phyloP scores from a whole-genome alignment of 202 grass and related monocot species.

The Panicum virgatum region DNA sequence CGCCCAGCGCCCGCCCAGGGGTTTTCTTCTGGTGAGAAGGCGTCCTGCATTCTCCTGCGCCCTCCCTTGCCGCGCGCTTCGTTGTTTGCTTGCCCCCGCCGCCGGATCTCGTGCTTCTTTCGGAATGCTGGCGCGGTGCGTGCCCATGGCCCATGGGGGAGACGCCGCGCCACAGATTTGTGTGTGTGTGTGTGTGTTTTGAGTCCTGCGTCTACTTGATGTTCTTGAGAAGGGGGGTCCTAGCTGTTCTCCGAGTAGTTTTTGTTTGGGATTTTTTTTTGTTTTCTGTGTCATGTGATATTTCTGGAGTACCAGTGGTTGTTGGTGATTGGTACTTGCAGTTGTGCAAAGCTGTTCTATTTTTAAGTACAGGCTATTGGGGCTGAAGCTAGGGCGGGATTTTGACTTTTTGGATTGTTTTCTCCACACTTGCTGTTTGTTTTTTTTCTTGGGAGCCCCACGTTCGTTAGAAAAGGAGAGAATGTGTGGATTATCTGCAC shows the following conservation, averaged over 20 bases:
- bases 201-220: neutral
- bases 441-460: slow-evolving; percentile 15
- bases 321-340: slow-evolving; percentile 21
- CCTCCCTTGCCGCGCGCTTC: neutral
- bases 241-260: neutral
- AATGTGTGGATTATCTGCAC: slow-evolving; percentile 30
- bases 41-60: neutral
- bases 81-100: neutral
- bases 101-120: slow-evolving; percentile 33
- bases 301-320: neutral
- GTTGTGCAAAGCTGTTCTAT: neutral
- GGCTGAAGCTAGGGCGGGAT: slow-evolving; percentile 26
- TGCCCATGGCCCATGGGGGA: neutral
- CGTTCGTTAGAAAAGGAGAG: slow-evolving; percentile 43
- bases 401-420: slow-evolving; percentile 45
- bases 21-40: slow-evolving; percentile 8
- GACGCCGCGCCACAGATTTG: neutral
- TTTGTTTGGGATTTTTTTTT: neutral
- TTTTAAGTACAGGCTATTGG: slow-evolving; percentile 18
- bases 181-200: neutral
- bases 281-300: neutral
- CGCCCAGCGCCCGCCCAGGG: neutral
- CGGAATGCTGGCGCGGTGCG: neutral
- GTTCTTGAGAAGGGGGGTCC: neutral
- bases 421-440: slow-evolving; percentile 23